Evolutionary conservation across 2,329 filamentous ascomycete genomes (phyloP).

Genomic region (Fusarium sp.): DNA sequence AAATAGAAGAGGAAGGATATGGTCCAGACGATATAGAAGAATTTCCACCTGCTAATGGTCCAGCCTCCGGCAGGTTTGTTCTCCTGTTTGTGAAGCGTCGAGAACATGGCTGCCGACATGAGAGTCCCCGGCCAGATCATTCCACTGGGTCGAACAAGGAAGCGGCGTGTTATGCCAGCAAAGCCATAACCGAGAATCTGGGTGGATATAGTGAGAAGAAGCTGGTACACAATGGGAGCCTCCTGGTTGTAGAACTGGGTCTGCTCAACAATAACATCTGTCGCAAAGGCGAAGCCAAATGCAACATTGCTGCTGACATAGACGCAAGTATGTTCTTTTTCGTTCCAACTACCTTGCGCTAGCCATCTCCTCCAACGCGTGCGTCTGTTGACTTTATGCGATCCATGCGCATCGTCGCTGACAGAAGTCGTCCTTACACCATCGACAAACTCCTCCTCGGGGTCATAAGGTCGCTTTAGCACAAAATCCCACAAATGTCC

Average conservation of each 20-base stretch:
- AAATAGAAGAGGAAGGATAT: slow-evolving; percentile 85
- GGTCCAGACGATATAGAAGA: slow-evolving; percentile 80
- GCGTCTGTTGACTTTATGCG: slow-evolving; percentile 41
- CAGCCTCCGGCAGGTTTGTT: slow-evolving; percentile 85
- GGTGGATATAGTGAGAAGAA: slow-evolving; percentile 84
- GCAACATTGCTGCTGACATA: slow-evolving; percentile 92
- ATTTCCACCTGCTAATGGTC: slow-evolving; percentile 83
- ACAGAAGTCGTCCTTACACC: slow-evolving; percentile 52
- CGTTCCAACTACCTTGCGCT: slow-evolving; percentile 83
- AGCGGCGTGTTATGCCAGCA: slow-evolving; percentile 81
- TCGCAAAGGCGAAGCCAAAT: slow-evolving; percentile 89
- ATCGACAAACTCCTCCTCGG: slow-evolving; percentile 58
- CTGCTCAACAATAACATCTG: slow-evolving; percentile 90
- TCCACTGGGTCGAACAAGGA: slow-evolving; percentile 83
- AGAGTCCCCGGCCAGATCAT: slow-evolving; percentile 94
- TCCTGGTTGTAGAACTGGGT: slow-evolving; percentile 89
- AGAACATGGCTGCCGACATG: slow-evolving; percentile 90
- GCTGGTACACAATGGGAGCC: slow-evolving; percentile 78
- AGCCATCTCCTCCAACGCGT: slow-evolving; percentile 74
- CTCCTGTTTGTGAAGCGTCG: slow-evolving; percentile 83
- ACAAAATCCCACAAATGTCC: slow-evolving; percentile 81
- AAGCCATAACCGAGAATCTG: slow-evolving; percentile 89
- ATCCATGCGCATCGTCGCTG: slow-evolving; percentile 27
- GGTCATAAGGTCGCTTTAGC: slow-evolving; percentile 69
- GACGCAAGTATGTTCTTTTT: slow-evolving; percentile 88